Conservation (phyloP, 192 early-diverging fungal species). For the Podila horticola region DNA sequence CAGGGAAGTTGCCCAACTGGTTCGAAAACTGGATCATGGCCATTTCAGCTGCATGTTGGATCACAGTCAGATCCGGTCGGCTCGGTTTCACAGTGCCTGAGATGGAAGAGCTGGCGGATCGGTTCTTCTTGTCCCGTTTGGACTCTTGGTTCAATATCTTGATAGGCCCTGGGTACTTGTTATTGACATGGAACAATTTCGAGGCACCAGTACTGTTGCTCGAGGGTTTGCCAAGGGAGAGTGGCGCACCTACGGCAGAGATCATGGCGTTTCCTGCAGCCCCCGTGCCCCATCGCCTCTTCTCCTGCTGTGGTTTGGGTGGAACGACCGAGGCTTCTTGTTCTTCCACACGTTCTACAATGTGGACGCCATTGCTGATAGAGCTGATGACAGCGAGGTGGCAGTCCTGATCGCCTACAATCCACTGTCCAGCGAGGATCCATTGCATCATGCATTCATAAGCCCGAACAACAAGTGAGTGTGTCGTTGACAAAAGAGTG, state of each 20-base stretch:
- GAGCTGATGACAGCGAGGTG: conserved; percentile 73
- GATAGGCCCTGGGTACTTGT: conserved; percentile 47
- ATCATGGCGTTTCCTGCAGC: conserved; percentile 46
- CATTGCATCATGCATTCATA: conserved; percentile 83
- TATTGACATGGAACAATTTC: conserved; percentile 50
- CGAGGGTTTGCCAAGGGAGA: conserved; percentile 33
- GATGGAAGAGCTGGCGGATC: conserved; percentile 36
- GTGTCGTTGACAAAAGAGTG: conserved; percentile 50
- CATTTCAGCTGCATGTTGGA: conserved; percentile 80
- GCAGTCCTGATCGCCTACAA: conserved; percentile 76
- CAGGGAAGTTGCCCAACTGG: conserved; percentile 78
- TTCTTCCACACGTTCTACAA: conserved; percentile 70
- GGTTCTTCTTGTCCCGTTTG: conserved; percentile 51
- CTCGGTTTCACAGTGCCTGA: conserved; percentile 25
- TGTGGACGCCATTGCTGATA: conserved; percentile 73
- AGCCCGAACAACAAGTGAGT: conserved; percentile 71
- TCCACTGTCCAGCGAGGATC: conserved; percentile 81
- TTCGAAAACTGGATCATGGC: conserved; percentile 77
- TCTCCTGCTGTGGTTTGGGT: conserved; percentile 51
- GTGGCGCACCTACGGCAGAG: conserved; percentile 39
- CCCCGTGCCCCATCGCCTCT: conserved; percentile 38
- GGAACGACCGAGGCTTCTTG: conserved; percentile 42
- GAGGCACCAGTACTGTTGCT: conserved; percentile 25
- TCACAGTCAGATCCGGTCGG: conserved; percentile 58
- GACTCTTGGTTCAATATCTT: conserved; percentile 37